These are phyloP conservation scores for Flaveria linearis DNA, from an alignment of 129 eudicot species.

Conservation along the genomic window DNA sequence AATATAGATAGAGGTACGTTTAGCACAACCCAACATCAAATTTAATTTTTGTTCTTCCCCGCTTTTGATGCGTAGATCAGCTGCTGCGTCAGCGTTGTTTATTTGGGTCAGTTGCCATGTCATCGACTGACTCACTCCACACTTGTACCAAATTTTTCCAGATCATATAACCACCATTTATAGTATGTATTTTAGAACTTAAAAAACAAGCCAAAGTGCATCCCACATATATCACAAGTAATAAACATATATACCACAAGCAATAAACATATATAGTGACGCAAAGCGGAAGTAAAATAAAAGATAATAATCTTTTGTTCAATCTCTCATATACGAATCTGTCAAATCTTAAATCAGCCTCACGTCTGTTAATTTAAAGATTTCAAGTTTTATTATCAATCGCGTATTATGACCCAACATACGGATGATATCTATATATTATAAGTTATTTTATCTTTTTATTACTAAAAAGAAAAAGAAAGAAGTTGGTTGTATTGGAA, in stretches of 20 bases:
- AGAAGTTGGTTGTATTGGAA: slow-evolving; percentile 9
- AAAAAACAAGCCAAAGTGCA: neutral
- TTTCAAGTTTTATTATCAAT: neutral
- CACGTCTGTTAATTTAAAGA: too few species aligned
- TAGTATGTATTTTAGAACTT: neutral
- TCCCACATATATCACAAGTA: slow-evolving; percentile 15
- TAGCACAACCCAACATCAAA: too few species aligned
- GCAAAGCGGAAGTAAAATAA: neutral
- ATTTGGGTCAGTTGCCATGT: slow-evolving; percentile 29
- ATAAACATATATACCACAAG: neutral
- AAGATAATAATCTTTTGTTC: neutral
- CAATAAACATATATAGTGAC: too few species aligned
- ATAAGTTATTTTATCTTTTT: neutral
- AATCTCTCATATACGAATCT: neutral
- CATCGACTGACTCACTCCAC: slow-evolving; percentile 43
- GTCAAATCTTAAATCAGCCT: neutral
- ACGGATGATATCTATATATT: neutral
- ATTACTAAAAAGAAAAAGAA: neutral
- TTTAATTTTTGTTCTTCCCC: too few species aligned
- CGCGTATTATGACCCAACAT: neutral
- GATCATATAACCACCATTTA: slow-evolving; percentile 32
- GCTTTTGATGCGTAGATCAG: slow-evolving; percentile 10
- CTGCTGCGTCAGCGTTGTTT: slow-evolving; percentile 7
- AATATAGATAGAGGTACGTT: too few species aligned
- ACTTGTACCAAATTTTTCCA: slow-evolving; percentile 26